These are phyloP conservation scores for Fraxinus excelsior DNA, from an alignment of 257 asterid species.

Conservation along the genomic window DNA sequence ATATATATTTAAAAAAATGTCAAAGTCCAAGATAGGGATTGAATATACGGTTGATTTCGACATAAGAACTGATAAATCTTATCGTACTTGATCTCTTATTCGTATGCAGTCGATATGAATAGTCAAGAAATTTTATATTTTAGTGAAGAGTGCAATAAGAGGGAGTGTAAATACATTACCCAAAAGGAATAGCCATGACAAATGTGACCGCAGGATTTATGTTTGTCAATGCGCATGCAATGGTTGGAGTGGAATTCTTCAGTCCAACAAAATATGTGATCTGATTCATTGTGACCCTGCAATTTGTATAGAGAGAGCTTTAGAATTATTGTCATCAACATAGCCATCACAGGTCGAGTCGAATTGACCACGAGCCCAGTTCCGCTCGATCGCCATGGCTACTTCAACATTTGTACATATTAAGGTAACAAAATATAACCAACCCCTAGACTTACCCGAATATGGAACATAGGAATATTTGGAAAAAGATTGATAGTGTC, in stretches of 20 bases:
- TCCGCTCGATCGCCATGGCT: too few relatives aligned
- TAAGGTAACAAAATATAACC: not conserved
- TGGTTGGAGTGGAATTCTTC: constrained; percentile 84
- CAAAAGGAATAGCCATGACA: constrained; percentile 67
- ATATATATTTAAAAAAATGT: too few relatives aligned
- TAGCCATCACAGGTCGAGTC: not conserved
- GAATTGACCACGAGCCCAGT: too few relatives aligned
- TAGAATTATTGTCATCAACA: not conserved
- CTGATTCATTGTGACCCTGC: constrained; percentile 84
- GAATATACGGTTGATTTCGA: too few relatives aligned
- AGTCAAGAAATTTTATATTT: too few relatives aligned
- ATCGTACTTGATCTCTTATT: too few relatives aligned
- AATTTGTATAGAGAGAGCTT: not conserved
- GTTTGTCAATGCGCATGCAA: constrained; percentile 81
- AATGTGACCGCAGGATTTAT: constrained; percentile 79
- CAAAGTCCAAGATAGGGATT: too few relatives aligned
- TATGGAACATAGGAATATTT: constrained; percentile 70
- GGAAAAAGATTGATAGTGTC: constrained; percentile 59
- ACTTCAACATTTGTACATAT: not conserved
- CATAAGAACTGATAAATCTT: too few relatives aligned
- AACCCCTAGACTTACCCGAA: constrained; percentile 67
- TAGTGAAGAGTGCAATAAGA: not conserved
- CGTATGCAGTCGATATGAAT: too few relatives aligned
- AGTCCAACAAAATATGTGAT: constrained; percentile 82
- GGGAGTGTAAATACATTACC: constrained; percentile 38